Conservation (phyloP, 2,329 filamentous ascomycete genomes). For the Aspergillus sp. region DNA sequence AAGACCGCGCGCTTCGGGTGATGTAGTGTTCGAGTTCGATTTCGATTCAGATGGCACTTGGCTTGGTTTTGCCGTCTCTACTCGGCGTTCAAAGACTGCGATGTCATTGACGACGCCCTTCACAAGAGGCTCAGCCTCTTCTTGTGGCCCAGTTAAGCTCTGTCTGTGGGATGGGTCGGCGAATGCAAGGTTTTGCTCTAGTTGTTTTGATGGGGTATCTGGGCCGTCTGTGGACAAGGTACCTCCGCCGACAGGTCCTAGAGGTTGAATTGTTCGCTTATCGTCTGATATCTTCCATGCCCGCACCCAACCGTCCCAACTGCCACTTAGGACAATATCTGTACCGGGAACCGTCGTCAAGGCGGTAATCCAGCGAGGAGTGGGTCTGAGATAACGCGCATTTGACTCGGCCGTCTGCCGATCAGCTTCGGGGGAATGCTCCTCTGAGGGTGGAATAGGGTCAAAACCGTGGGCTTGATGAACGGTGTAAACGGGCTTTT, state of each 20-base stretch:
- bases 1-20: slow-evolving; percentile 55
- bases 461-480: slow-evolving; percentile 84
- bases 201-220: slow-evolving; percentile 33
- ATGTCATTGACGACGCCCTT: slow-evolving; percentile 87
- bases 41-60: slow-evolving; percentile 23
- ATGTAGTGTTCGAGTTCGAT: slow-evolving; percentile 16
- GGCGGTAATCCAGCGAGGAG: slow-evolving; percentile 85
- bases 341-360: slow-evolving; percentile 84
- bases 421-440: slow-evolving; percentile 72
- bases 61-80: slow-evolving; percentile 27
- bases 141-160: slow-evolving; percentile 15
- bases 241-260: slow-evolving; percentile 63
- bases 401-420: slow-evolving; percentile 50
- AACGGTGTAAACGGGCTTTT: slow-evolving; percentile 84
- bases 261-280: slow-evolving; percentile 71
- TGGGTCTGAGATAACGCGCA: slow-evolving; percentile 54
- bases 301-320: slow-evolving; percentile 87
- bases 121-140: slow-evolving; percentile 44
- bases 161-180: slow-evolving; percentile 19
- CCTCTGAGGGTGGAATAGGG: slow-evolving; percentile 63
- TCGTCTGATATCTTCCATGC: slow-evolving; percentile 84
- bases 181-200: slow-evolving; percentile 34
- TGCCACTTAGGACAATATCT: slow-evolving; percentile 84
- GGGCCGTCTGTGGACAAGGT: slow-evolving; percentile 14
- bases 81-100: slow-evolving; percentile 77